phyloP scores from a whole-genome alignment of 1,284 basidiomycete genomes.

The Ustilago curta region DNA sequence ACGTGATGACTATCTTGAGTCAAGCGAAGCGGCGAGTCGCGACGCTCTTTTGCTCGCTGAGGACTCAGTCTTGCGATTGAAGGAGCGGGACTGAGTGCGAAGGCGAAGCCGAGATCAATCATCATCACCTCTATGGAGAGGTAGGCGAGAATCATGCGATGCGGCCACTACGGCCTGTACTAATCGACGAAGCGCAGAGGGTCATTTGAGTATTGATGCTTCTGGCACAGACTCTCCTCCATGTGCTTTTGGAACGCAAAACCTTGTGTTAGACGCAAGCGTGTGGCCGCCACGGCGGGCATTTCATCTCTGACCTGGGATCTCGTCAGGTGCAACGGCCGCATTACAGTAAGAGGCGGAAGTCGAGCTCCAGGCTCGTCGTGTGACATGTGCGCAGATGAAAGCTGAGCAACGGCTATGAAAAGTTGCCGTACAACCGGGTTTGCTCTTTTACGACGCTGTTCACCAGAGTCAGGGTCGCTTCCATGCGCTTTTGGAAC shows the following conservation, averaged over 20 bases:
- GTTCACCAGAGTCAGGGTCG: not conserved
- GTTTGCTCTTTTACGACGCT: not conserved
- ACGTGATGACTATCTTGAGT: not conserved
- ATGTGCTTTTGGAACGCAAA: not conserved
- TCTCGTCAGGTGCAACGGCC: not conserved
- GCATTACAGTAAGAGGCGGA: not conserved
- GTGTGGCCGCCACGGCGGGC: not conserved
- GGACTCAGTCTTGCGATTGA: not conserved
- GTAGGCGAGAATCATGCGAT: not conserved
- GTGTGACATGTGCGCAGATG: not conserved
- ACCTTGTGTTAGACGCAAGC: not conserved
- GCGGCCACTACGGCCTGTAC: not conserved
- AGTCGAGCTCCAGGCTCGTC: not conserved
- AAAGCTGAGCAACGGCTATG: not conserved
- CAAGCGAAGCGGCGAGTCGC: not conserved
- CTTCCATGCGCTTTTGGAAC: constrained; percentile 1
- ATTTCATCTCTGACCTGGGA: constrained; percentile 4
- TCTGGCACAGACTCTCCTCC: not conserved
- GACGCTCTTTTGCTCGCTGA: not conserved
- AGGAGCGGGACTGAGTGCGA: not conserved
- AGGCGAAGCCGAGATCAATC: not conserved
- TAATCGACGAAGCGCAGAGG: not conserved
- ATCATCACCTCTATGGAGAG: not conserved
- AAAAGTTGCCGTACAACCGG: constrained; percentile 1
- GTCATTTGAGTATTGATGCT: not conserved